These are phyloP conservation scores for Phlebiopsis flavidoalba DNA, from an alignment of 768 basidiomycete species.

Conservation along the genomic window DNA sequence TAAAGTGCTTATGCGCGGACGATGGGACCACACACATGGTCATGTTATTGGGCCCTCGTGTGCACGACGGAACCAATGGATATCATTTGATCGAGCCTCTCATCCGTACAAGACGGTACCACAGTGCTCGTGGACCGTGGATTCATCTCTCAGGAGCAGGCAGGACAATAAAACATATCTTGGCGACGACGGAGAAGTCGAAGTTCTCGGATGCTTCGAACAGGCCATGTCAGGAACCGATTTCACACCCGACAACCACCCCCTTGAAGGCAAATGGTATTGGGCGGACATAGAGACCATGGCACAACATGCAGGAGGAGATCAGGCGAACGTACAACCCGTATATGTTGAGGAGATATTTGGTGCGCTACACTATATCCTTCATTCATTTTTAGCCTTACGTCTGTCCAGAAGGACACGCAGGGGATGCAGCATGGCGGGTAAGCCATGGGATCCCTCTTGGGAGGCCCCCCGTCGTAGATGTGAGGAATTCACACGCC, in stretches of 20 bases:
- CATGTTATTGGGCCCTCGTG: slow-evolving; percentile 80
- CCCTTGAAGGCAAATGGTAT: slow-evolving; percentile 80
- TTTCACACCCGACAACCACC: slow-evolving; percentile 91
- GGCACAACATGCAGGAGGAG: slow-evolving; percentile 73
- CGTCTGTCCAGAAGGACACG: slow-evolving; percentile 68
- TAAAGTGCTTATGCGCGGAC: slow-evolving; percentile 73
- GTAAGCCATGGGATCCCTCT: slow-evolving; percentile 75
- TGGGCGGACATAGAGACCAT: slow-evolving; percentile 86
- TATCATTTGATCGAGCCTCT: slow-evolving; percentile 88
- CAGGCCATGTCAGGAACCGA: slow-evolving; percentile 61
- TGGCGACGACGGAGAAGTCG: slow-evolving; percentile 51
- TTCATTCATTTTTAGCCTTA: not conserved
- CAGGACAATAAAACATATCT: slow-evolving; percentile 29
- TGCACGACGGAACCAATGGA: slow-evolving; percentile 85
- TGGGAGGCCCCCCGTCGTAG: slow-evolving; percentile 76
- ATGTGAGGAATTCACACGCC: slow-evolving; percentile 89
- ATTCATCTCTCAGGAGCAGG: slow-evolving; percentile 65
- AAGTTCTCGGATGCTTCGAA: slow-evolving; percentile 87
- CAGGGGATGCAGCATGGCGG: slow-evolving; percentile 59
- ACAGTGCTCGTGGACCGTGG: slow-evolving; percentile 92
- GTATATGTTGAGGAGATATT: slow-evolving; percentile 91
- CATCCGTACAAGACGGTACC: slow-evolving; percentile 67
- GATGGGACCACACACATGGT: slow-evolving; percentile 74
- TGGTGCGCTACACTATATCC: slow-evolving; percentile 42
- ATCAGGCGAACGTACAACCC: slow-evolving; percentile 68